Conservation (phyloP, 208 protist genomes). For the Trypanosoma boissoni region DNA sequence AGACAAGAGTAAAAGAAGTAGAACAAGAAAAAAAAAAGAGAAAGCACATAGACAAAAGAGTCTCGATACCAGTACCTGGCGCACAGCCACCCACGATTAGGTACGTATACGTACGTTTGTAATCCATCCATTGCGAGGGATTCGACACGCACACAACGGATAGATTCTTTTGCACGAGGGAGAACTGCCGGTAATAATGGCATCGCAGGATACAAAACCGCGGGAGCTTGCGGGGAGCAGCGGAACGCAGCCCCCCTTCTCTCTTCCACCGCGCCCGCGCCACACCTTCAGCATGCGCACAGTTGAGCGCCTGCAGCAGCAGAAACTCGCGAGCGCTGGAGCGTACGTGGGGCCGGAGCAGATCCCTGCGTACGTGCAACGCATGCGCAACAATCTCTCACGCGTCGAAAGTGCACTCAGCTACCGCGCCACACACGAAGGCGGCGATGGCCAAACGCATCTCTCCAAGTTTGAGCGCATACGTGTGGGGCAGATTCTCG, state of each 20-base stretch:
- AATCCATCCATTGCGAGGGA: too few species aligned
- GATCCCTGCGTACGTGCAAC: conserved; percentile 26
- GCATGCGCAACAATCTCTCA: conserved; percentile 32
- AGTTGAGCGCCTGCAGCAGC: conserved; percentile 23
- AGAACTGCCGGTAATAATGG: too few species aligned
- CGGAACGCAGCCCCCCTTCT: conserved; percentile 8
- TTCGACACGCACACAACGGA: too few species aligned
- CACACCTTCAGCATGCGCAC: conserved; percentile 23
- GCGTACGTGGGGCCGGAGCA: conserved; percentile 18
- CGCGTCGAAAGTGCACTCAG: conserved; percentile 37
- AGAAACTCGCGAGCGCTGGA: conserved; percentile 14
- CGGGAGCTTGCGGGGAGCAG: neutral
- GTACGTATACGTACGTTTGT: too few species aligned
- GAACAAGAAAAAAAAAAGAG: too few species aligned
- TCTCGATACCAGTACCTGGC: too few species aligned
- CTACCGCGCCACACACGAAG: conserved; percentile 23
- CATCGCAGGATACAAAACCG: too few species aligned
- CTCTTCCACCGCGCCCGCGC: conserved; percentile 14
- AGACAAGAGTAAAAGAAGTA: too few species aligned
- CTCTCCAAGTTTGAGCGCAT: conserved; percentile 58
- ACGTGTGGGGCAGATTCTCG: conserved; percentile 52
- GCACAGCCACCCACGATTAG: too few species aligned
- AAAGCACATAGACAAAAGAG: too few species aligned
- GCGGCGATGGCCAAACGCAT: conserved; percentile 2
- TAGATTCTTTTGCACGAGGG: too few species aligned